A percentile compares a stretch with the other conserved stretches of the same genome.
These are phyloP conservation scores for Fragaria iinumae DNA, from an alignment of 306 rosid genomes.

Conservation along the genomic window DNA sequence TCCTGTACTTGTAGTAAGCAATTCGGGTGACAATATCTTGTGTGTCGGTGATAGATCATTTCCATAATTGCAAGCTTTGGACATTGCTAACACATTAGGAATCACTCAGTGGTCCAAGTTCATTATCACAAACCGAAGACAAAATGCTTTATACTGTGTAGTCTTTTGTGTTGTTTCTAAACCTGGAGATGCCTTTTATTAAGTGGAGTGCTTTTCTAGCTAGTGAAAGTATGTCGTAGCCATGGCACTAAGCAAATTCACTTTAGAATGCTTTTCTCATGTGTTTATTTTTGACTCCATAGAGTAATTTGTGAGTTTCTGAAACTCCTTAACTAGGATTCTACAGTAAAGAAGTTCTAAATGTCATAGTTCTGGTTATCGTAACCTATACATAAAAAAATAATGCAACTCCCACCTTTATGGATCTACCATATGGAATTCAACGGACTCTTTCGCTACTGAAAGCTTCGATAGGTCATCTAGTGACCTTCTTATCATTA, in stretches of 20 bases:
- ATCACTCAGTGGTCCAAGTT: constrained; percentile 16
- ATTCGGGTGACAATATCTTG: constrained; percentile 12
- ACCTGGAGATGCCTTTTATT: constrained; percentile 4
- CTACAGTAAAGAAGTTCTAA: background rate
- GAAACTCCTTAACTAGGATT: background rate
- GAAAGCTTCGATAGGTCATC: background rate
- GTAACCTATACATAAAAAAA: background rate
- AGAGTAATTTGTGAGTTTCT: background rate
- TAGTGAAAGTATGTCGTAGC: constrained; percentile 18
- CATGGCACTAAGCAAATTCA: constrained; percentile 17
- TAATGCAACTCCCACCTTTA: background rate
- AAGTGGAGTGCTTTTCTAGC: constrained; percentile 13
- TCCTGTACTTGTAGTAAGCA: background rate
- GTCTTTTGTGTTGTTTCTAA: constrained; percentile 8
- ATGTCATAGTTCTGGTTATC: background rate
- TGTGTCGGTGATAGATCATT: constrained; percentile 30
- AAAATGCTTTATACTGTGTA: constrained; percentile 4
- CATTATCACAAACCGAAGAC: constrained; percentile 10
- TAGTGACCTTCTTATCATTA: background rate
- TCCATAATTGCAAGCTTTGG: constrained; percentile 4
- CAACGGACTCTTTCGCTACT: background rate
- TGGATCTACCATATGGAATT: background rate
- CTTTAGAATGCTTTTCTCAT: background rate
- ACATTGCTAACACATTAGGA: background rate
- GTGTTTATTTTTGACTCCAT: background rate